A percentile compares a stretch with the other conserved stretches of the same genome.
Conservation (phyloP, 2,329 filamentous ascomycete species). For the Scytalidium sp. region DNA sequence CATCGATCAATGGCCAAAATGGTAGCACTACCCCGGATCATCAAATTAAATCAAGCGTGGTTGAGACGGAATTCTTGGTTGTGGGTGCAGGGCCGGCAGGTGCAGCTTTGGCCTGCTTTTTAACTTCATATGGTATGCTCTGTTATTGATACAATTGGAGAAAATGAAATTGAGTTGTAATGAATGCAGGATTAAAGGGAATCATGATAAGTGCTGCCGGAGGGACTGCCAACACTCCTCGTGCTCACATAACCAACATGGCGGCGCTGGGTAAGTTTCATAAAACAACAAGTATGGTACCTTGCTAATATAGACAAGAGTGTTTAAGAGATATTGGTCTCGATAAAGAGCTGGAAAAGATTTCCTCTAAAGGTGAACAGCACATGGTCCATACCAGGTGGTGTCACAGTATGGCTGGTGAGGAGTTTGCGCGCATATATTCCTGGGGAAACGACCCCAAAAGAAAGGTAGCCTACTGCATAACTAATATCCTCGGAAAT, state of each 20-base stretch:
- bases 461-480: slow-evolving; percentile 29
- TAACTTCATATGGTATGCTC: slow-evolving; percentile 38
- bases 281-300: not conserved
- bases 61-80: slow-evolving; percentile 41
- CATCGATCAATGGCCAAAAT: not conserved
- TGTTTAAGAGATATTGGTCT: slow-evolving; percentile 47
- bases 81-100: slow-evolving; percentile 49
- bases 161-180: not conserved
- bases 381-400: slow-evolving; percentile 46
- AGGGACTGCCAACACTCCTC: slow-evolving; percentile 49
- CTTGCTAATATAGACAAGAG: slow-evolving; percentile 29
- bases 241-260: slow-evolving; percentile 58
- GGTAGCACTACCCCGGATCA: not conserved
- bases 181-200: slow-evolving; percentile 39
- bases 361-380: slow-evolving; percentile 29
- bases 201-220: slow-evolving; percentile 47
- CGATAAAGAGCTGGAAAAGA: slow-evolving; percentile 32
- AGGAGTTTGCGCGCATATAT: slow-evolving; percentile 43
- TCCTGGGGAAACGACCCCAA: slow-evolving; percentile 45
- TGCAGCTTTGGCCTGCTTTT: slow-evolving; percentile 48
- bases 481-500: not conserved
- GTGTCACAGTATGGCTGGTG: slow-evolving; percentile 47
- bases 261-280: slow-evolving; percentile 40
- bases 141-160: not conserved
- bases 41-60: not conserved